Percentiles rank a stretch among this genome's conserved stretches.
These are phyloP conservation scores for Silene vulgaris DNA, from an alignment of 179 eudicot species.

Conservation along the genomic window DNA sequence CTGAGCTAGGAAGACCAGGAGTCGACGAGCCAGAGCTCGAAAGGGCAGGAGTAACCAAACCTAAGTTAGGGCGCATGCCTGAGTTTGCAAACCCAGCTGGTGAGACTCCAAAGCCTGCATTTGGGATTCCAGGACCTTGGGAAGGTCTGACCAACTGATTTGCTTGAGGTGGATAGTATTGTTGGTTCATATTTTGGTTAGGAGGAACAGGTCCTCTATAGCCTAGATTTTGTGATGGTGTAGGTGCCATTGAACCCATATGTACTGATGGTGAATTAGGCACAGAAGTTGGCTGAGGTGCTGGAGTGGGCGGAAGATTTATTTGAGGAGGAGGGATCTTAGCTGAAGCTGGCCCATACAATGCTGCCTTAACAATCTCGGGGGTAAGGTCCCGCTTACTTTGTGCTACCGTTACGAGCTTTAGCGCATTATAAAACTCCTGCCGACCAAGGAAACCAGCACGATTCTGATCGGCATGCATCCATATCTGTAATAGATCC, in stretches of 20 bases:
- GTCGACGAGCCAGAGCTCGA: background rate
- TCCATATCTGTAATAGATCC: conserved; percentile 66
- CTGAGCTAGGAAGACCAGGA: conserved; percentile 36
- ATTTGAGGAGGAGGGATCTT: conserved; percentile 94
- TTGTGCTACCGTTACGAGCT: conserved; percentile 91
- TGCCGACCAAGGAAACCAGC: conserved; percentile 79
- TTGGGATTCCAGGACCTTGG: conserved; percentile 39
- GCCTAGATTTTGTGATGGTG: conserved; percentile 48
- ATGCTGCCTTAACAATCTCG: conserved; percentile 86
- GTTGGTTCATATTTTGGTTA: conserved; percentile 48
- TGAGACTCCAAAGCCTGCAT: conserved; percentile 26
- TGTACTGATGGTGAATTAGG: conserved; percentile 38
- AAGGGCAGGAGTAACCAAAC: conserved; percentile 21
- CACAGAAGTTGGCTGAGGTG: conserved; percentile 42
- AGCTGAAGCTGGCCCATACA: conserved; percentile 81
- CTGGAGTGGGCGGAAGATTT: conserved; percentile 46
- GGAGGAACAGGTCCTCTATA: conserved; percentile 49
- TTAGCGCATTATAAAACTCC: conserved; percentile 87
- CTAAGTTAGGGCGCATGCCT: conserved; percentile 20
- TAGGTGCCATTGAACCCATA: conserved; percentile 32
- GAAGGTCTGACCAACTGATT: conserved; percentile 56
- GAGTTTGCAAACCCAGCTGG: conserved; percentile 35
- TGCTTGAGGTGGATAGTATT: conserved; percentile 51
- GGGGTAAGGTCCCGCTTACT: conserved; percentile 82
- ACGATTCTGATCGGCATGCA: conserved; percentile 74